Evolutionary conservation across 108 stramenopile species (phyloP), one percentile per base, ranked within the genome.

Genomic region (Nitzschia palea): DNA sequence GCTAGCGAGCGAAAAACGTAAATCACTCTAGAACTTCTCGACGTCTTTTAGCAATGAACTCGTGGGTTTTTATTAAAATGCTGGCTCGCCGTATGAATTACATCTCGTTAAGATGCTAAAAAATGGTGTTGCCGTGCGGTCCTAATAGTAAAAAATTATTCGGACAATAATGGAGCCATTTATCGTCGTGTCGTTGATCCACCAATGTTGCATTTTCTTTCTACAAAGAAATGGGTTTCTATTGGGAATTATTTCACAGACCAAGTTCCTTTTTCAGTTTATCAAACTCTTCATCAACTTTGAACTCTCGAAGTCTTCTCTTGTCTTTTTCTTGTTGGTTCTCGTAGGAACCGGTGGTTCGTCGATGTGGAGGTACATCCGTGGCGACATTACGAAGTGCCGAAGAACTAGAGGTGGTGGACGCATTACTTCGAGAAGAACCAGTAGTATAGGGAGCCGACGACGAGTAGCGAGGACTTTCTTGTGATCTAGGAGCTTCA

Each of bases 211-310:
- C n/a, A n/a, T n/a, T n/a, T n/a, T n/a, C n/a, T n/a, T n/a, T n/a
- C n/a, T n/a, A n/a, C n/a, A n/a, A n/a, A n/a, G n/a, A n/a, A n/a
- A n/a, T n/a, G n/a, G n/a, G n/a, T n/a, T n/a, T n/a, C n/a, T n/a
- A n/a, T n/a, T n/a, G n/a, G n/a, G n/a, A n/a, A n/a, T n/a, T n/a
- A n/a, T 48, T 48, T 55, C 54, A 89, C 70, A 94, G 60, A 2
- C 93, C 93, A 54, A 94, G 77, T 26, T 94, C 93, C 55, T 76
- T 75, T 59, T 91, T 94, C 31, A 94, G 77, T 55, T 83, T 88
- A 40, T 91, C 90, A 76, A 94, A 88, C 58, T 94, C 93, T 37
- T 94, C 93, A 52, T 94, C 93, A 2, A 94, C 90, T 51, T 88
- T 82, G 52, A 90, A 57, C 47, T 94, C 86, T 58, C 90, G 76